Percentiles rank a stretch among this genome's conserved stretches.
Evolutionary conservation across 768 basidiomycete species (phyloP).

Genomic region (Trametes punicea): DNA sequence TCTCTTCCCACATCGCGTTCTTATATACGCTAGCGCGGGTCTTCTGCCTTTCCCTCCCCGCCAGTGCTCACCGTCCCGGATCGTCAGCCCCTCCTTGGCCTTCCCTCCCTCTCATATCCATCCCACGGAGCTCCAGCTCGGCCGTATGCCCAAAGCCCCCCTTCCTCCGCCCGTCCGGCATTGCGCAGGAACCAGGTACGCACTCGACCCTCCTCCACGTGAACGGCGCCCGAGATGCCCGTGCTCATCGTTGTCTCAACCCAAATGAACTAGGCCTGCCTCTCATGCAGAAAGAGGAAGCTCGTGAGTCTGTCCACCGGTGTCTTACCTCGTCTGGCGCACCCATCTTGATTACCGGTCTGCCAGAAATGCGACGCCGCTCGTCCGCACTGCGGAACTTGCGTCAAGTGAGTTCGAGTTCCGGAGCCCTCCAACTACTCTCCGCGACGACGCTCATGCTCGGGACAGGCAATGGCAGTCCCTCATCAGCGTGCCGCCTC

Average conservation of each 20-base stretch:
- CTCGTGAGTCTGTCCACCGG: slow-evolving; percentile 54
- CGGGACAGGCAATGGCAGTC: slow-evolving; percentile 71
- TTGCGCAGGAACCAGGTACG: slow-evolving; percentile 76
- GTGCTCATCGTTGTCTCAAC: slow-evolving; percentile 6
- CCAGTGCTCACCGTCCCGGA: too few relatives aligned
- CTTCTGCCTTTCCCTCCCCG: slow-evolving; percentile 1
- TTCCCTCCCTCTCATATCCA: not conserved
- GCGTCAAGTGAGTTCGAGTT: slow-evolving; percentile 60
- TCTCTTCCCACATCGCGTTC: slow-evolving; percentile 14
- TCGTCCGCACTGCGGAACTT: slow-evolving; percentile 82
- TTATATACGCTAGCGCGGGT: slow-evolving; percentile 9
- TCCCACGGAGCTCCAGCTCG: not conserved
- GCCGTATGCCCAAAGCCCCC: slow-evolving; percentile 65
- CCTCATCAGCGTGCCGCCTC: slow-evolving; percentile 78
- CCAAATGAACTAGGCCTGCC: slow-evolving; percentile 54
- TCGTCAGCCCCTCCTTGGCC: not conserved
- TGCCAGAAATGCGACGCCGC: slow-evolving; percentile 88
- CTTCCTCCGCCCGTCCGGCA: slow-evolving; percentile 51
- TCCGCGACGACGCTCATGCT: slow-evolving; percentile 14
- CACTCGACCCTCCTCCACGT: not conserved
- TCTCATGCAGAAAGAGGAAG: slow-evolving; percentile 80
- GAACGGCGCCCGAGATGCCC: slow-evolving; percentile 6
- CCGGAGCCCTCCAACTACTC: not conserved
- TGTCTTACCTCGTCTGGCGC: too few relatives aligned
- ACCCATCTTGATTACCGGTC: too few relatives aligned